Evolutionary conservation across 2,329 filamentous ascomycete species (phyloP), one percentile per base, ranked within the genome.

Genomic region (Exophiala phaeomuriformis): DNA sequence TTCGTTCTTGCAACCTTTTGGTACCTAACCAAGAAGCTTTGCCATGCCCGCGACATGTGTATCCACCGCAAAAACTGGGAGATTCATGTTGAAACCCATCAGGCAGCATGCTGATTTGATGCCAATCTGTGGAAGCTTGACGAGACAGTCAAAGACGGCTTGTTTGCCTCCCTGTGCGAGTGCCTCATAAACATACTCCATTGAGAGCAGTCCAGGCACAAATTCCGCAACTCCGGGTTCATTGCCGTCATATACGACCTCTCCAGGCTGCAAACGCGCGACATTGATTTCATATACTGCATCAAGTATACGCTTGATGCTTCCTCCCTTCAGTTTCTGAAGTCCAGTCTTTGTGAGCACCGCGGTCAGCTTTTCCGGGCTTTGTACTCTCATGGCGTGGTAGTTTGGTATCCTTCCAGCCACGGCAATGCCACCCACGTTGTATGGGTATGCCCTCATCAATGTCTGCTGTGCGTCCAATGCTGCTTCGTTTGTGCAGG

Each of bases 71-170:
- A 84, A 84, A 49, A 75, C 77, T 0, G 81, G 80, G 0, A 80
- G 73, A 57, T 80, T 77, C 10, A 84, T 73, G 61, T 81, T 83
- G 68, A 85, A 84, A 2, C 83, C 72, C 6, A 81, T 69, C 4
- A 85, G 80, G 59, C 82, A 85, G 4, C 78, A 79, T 4, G 81
- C 82, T 0, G 81, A 84, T 63, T 85, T 85, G 29, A 77, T 75
- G 0, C 81, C 82, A 47, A 85, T 82, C 4, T 80, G 81, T 0
- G 79, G 79, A 30, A 63, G 41, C 4, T 40, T 27, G 7, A 59
- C 40, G 30, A 63, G 60, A 6, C 36, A 33, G 48, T 62, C 56
- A 37, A 61, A 55, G 5, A 56, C 46, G 4, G 46, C 58, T 49
- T 61, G 55, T 45, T 60, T 60, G 12, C 57, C 57, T n/a, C 46